Evolutionary conservation across 73 alveolate genomes (phyloP), one percentile per base, ranked within the genome.

Genomic region (Stentor coeruleus): DNA sequence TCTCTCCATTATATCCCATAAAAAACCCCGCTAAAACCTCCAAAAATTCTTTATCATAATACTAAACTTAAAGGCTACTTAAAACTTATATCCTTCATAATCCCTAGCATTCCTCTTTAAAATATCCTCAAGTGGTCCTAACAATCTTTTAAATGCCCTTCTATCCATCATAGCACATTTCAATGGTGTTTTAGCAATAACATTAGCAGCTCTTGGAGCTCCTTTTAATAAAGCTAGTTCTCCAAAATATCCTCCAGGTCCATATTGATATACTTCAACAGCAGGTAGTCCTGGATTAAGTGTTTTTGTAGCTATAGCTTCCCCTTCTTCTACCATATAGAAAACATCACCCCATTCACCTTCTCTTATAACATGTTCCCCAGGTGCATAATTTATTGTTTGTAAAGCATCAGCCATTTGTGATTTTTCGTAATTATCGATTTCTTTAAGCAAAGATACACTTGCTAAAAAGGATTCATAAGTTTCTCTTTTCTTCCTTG

Each of bases 311-410:
- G 99, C 99, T 36, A 82, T 83, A 30, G 96, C 91, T n/a, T 83
- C 85, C 3, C 99, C 99, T 59, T 95, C 98, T 82, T 89, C 95
- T 74, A 95, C 90, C 83, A 98, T 89, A 91, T 97, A 98, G 92
- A 98, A 98, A 3, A 91, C 93, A 91, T 96, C 96, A 30, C 99
- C 99, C 74, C 74, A 58, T 49, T 94, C 98, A 30, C 99, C 99
- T 86, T 96, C 93, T 84, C 84, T 91, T 31, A 91, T 74, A 77
- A 91, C 91, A 59, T 39, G 74, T 26, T 88, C 93, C 20, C 87
- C 93, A 33, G 82, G 81, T 2, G 85, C 60, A 86, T 75, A 96
- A 33, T 76, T 85, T 38, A 92, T 95, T 35, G 94, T 90, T 87
- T 93, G 94, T 75, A 97, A 82, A 38, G 99, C 99, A 92, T 97